These are phyloP conservation scores for Kluyveromyces dobzhanskii DNA, from an alignment of 805 yeast species.

Conservation along the genomic window DNA sequence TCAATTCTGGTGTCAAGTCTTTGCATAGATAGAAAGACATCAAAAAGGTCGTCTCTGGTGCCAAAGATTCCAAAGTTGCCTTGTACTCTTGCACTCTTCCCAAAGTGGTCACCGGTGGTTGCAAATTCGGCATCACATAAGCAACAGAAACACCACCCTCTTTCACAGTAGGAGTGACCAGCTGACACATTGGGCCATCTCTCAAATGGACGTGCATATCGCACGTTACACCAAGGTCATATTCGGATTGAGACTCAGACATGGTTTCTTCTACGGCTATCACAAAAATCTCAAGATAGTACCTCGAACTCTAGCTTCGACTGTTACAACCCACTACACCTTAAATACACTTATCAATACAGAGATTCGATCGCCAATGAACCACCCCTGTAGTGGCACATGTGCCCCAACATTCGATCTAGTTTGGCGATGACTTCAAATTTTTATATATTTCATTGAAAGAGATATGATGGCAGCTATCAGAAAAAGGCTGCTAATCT, in stretches of 20 bases:
- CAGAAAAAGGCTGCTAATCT: no score
- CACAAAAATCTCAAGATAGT: no score
- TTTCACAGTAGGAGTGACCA: conserved; percentile 81
- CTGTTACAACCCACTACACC: no score
- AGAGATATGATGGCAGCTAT: no score
- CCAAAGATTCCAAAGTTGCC: conserved; percentile 46
- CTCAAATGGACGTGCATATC: conserved; percentile 96
- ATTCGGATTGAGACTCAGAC: conserved; percentile 5
- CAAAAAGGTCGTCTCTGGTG: conserved; percentile 79
- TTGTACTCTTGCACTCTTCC: conserved; percentile 68
- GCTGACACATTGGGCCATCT: conserved; percentile 87
- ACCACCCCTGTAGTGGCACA: no score
- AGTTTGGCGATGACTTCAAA: no score
- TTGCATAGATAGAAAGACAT: conserved; percentile 83
- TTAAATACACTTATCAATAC: no score
- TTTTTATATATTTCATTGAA: no score
- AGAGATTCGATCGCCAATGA: no score
- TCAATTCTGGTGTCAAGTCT: conserved; percentile 77
- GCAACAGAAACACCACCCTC: conserved; percentile 90
- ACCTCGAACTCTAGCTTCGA: no score
- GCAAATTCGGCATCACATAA: conserved; percentile 92
- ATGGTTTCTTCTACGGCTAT: no score
- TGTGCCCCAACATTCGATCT: no score
- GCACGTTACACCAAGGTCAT: conserved; percentile 59
- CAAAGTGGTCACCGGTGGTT: conserved; percentile 81